Evolutionary conservation across 768 basidiomycete species (phyloP), one percentile per base, ranked within the genome.

Genomic region (Hygrophorus russula): DNA sequence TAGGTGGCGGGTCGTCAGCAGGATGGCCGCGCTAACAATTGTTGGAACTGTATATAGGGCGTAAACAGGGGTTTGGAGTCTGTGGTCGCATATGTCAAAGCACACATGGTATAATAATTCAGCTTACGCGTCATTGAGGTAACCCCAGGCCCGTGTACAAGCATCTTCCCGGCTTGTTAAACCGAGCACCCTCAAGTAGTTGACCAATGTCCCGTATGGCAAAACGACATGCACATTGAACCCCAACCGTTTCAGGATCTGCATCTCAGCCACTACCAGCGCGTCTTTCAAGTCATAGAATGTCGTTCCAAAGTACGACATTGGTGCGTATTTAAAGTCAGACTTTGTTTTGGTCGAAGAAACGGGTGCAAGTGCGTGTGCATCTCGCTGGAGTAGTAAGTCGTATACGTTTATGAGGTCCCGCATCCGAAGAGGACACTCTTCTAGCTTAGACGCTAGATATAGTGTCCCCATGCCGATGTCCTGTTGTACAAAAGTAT

Each of bases 221-320:
- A 97, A 68, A 9, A 89, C 85, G 36, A 94, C 87, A 53, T 88
- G 82, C 32, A 94, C 88, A 55, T 97, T 87, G 66, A 98, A 99
- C 1, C 89, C 94, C 9, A 99, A 73, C 17, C 94, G 74, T 62
- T 99, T 99, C 50, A 99, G 71, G 15, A 98, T 75, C 59, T 99
- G 96, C 90, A 98, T 98, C 62, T 99, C 96, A 1, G 85, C 80
- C 11, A 93, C 83, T 15, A 97, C 90, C 39, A 97, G 68, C 5
- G 86, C 82, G 56, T 99, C 96, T 57, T 94, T 97, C 60, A 90
- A 71, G 49, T 93, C 88, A 66, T 97, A 97, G 56, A 94, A 98
- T 2, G 79, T 81, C 53, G 73, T 74, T 11, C 86, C 80, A 59
- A 88, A 92, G 63, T 91, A 93, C 13, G 84, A 80, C 87, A 91